phyloP scores from a whole-genome alignment of 192 early-diverging fungal genomes.

The Linderina pennispora region DNA sequence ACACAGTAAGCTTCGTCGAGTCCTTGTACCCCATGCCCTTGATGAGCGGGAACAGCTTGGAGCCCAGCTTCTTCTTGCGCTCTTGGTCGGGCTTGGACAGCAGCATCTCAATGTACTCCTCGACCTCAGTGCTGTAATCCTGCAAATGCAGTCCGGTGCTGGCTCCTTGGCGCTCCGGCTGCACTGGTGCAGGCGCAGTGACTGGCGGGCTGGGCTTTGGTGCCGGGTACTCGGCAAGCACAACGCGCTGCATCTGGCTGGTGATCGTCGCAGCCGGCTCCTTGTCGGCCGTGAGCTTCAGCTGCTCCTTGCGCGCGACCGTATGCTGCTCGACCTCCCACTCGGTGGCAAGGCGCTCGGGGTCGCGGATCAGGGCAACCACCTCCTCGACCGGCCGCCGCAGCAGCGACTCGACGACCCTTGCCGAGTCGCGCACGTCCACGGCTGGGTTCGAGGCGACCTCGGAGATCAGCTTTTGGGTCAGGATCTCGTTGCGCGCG shows the following conservation, averaged over 20 bases:
- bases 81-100: constrained; percentile 41
- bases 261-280: neutral
- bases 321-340: constrained; percentile 31
- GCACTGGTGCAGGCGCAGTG: neutral
- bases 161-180: neutral
- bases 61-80: constrained; percentile 49
- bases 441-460: constrained; percentile 36
- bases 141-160: constrained; percentile 22
- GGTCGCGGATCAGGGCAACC: constrained; percentile 36
- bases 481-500: constrained; percentile 38
- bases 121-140: constrained; percentile 31
- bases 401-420: constrained; percentile 18
- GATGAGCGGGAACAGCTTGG: constrained; percentile 48
- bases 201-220: neutral
- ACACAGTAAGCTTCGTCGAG: constrained; percentile 48
- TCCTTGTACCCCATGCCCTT: constrained; percentile 48
- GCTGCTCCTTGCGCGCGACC: neutral
- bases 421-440: constrained; percentile 21
- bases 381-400: constrained; percentile 32
- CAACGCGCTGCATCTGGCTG: neutral
- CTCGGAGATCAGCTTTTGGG: constrained; percentile 27
- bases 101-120: constrained; percentile 44
- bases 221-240: neutral
- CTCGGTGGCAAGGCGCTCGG: constrained; percentile 24
- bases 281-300: too few relatives aligned